Base-by-base conservation (phyloP, 179 eudicot genomes). In the Beta corolliflora region DNA sequence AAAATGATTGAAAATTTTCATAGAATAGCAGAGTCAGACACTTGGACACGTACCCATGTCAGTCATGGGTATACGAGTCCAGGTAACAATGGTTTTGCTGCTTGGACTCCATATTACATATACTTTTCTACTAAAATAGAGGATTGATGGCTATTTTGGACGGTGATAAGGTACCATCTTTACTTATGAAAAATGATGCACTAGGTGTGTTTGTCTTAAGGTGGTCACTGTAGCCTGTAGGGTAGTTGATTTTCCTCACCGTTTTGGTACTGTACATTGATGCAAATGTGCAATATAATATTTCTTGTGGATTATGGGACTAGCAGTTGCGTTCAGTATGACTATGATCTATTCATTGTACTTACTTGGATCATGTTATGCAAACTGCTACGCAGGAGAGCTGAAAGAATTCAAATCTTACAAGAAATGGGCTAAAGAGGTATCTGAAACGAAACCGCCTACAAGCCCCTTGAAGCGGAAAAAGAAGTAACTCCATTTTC, bases 391-490 rank as follows among this genome's bases (percentile, higher is more conserved):
- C 81, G 77, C 83, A 96, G 99, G 97, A 69, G 95, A 88, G 60
- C 76, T 96, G 83, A 91, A 94, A 89, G 92, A 93, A 73, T 89
- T 87, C 73, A 96, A 92, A 87, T 86, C 94, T 15, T 96, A 91
- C 85, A 87, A 85, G 86, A 96, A 92, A 90, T 96, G 99, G 99
- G 90, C 93, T 16, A 91, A 89, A 85, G 82, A 91, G 82, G 89
- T 93, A 23, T 88, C 91, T 44, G 91, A 87, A 85, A 93, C 83
- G 53, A 93, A 91, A 73, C 94, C 98, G 58, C 98, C 99, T 4
- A 91, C 97, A 80, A 96, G 91, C 76, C 97, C 98, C 81, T 84
- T 87, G 81, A 88, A 88, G 53, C 85, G 88, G 25, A 88, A 88
- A 84, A 80, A 85, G 75, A 92, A 90, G 98, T 95, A 82, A 85